Percentiles rank a stretch among this genome's conserved stretches.
Conservation (phyloP, 768 basidiomycete species). For the Hygrophoropsis aurantiaca region DNA sequence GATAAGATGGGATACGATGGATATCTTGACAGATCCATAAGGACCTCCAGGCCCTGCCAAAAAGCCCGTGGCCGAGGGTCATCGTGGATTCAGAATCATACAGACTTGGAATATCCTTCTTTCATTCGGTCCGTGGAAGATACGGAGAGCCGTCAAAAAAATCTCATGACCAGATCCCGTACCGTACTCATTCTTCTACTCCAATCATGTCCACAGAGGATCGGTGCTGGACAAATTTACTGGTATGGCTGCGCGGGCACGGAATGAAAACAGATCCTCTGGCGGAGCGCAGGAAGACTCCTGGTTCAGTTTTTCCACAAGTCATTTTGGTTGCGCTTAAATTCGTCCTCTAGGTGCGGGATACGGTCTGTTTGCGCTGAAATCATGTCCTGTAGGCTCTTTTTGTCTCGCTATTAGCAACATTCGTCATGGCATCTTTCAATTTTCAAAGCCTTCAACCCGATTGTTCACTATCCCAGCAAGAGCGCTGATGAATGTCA, state of each 20-base stretch:
- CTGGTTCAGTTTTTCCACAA: conserved; percentile 41
- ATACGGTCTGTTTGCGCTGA: conserved; percentile 63
- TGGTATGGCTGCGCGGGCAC: conserved; percentile 51
- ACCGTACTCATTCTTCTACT: too few relatives aligned
- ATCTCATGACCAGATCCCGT: conserved; percentile 7
- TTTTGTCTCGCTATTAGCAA: not conserved
- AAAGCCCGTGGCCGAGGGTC: not conserved
- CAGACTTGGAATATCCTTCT: conserved; percentile 1
- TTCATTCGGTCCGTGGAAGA: conserved; percentile 2
- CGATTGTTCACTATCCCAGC: conserved; percentile 72
- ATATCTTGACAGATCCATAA: conserved; percentile 1
- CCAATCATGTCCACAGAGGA: too few relatives aligned
- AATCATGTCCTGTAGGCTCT: conserved; percentile 40
- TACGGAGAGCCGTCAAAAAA: conserved; percentile 9
- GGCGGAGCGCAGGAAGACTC: conserved; percentile 51
- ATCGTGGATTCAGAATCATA: not conserved
- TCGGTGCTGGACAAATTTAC: conserved; percentile 44
- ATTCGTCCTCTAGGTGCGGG: conserved; percentile 51
- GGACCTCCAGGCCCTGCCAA: not conserved
- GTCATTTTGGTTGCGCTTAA: conserved; percentile 1
- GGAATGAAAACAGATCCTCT: conserved; percentile 47
- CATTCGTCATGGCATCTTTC: not conserved
- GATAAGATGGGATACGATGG: not conserved
- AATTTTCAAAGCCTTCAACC: conserved; percentile 44
- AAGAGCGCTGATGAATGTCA: conserved; percentile 66